Evolutionary conservation across 495 filamentous ascomycete species (phyloP), one percentile per base, ranked within the genome.

Genomic region (Gamarada debralockiae): DNA sequence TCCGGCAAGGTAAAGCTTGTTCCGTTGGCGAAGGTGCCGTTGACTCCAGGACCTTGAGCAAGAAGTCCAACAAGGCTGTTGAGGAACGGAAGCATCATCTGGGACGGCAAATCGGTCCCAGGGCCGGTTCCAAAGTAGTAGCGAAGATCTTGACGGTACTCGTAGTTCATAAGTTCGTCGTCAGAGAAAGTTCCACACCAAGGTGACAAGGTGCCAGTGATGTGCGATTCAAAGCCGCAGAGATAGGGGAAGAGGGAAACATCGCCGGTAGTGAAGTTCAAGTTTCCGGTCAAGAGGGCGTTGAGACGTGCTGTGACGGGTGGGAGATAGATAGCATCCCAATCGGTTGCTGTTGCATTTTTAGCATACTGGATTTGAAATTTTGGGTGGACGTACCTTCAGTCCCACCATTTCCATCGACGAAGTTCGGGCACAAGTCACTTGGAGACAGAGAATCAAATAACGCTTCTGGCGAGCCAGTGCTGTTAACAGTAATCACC

Each of bases 211-310:
- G 58, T 64, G 10, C 81, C 79, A 1, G 69, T 78, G 55, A 82
- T 80, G 57, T 82, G 79, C 5, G 71, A 75, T 56, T 84, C 81
- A 45, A 81, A 83, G 8, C 74, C 80, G 57, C 81, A 84, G 4
- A 84, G 64, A 46, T 82, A 81, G 0, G 81, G 79, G 56, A 84
- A 77, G 46, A 75, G 68, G 18, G 58, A 64, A 17, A 81, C 68
- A 50, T 83, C 77, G 17, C 61, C 61, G 48, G 73, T 65, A 3
- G 64, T 70, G 51, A 83, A 70, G 18, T 70, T 72, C 15, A 82
- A 65, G 46, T 75, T 70, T 1, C 79, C 78, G 13, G 59, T 51
- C 37, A 83, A 63, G 41, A 77, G 40, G 3, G 50, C 53, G 48
- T 80, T 76, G 27, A 84, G 59, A 2, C 79, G 73, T 27, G 69